Evolutionary conservation across 2,329 filamentous ascomycete species (phyloP), one percentile per base, ranked within the genome.

Genomic region (Rhinocladiella mackenziei): DNA sequence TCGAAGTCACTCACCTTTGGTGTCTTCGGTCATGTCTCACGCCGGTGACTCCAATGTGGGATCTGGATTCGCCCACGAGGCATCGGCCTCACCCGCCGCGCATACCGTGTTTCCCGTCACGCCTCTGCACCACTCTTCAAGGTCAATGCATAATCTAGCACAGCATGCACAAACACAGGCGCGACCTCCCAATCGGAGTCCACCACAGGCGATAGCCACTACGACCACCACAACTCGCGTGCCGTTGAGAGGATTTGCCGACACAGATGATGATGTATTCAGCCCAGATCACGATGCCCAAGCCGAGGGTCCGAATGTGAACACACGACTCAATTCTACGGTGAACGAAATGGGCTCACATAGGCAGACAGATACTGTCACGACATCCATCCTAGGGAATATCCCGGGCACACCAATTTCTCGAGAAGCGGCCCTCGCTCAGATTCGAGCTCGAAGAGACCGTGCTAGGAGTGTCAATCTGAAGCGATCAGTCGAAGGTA

Each of bases 381-480:
- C 48, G 11, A 39, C 20, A 28, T 44, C 45, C 7, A 39, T 50
- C n/a, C 50, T 60, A 36, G 55, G 55, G 19, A 56, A 58, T 18
- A 50, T 69, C 11, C 62, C 65, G 1, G 64, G 66, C n/a, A 68
- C 65, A 1, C 69, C 70, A 3, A 64, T 72, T 40, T 67, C 62
- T 37, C 65, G 70, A 14, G 70, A 73, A 58, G 65, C 70, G 47
- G 71, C 71, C 2, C 60, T 74, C 1, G 71, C 71, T 5, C 69
- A 72, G 50, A 74, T 74, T 30, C 59, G 69, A 44, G 70, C 69
- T n/a, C 60, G 71, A 34, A 62, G 71, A 41, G 68, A 65, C 10
- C 62, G 69, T 37, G 65, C 71, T n/a, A 65, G 65, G 47, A 69
- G 61, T 40, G 62, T 62, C 26, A 54, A 59, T 46, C 64, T 69